A percentile compares a stretch with the other conserved stretches of the same genome.
phyloP scores from a whole-genome alignment of 2,329 filamentous ascomycete species.

The Trichoderma oligosporum region DNA sequence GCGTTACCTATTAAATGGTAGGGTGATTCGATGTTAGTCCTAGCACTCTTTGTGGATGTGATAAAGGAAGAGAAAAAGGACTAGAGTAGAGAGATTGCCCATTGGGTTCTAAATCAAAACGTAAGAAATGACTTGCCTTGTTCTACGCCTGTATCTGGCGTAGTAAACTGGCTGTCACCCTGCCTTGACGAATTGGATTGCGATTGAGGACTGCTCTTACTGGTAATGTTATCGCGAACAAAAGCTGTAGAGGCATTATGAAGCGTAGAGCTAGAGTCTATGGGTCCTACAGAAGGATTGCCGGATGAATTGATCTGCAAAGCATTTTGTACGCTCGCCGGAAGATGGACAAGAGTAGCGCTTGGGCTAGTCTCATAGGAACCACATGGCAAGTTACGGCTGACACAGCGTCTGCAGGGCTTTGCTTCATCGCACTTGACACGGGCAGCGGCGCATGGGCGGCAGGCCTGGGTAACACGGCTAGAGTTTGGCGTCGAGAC shows the following conservation, averaged over 20 bases:
- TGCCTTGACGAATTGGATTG: constrained; percentile 26
- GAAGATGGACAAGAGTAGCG: constrained; percentile 41
- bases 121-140: constrained; percentile 24
- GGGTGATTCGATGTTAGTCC: constrained; percentile 3
- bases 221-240: constrained; percentile 22
- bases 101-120: neutral
- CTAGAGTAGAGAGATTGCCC: too few relatives aligned
- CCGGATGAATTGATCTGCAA: constrained; percentile 5
- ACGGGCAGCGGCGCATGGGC: constrained; percentile 48
- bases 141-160: constrained; percentile 34
- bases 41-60: neutral
- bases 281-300: constrained; percentile 1
- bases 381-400: constrained; percentile 45
- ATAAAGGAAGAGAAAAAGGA: neutral
- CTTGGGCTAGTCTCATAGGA: constrained; percentile 37
- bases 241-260: constrained; percentile 23
- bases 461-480: constrained; percentile 52
- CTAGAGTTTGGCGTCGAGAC: constrained; percentile 43
- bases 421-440: constrained; percentile 55
- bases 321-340: constrained; percentile 34
- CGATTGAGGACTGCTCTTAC: constrained; percentile 29
- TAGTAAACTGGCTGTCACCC: constrained; percentile 36
- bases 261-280: constrained; percentile 23
- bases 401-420: constrained; percentile 50
- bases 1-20: constrained; percentile 11